Conservation (phyloP, 179 eudicot genomes). For the Nepenthes alata region DNA sequence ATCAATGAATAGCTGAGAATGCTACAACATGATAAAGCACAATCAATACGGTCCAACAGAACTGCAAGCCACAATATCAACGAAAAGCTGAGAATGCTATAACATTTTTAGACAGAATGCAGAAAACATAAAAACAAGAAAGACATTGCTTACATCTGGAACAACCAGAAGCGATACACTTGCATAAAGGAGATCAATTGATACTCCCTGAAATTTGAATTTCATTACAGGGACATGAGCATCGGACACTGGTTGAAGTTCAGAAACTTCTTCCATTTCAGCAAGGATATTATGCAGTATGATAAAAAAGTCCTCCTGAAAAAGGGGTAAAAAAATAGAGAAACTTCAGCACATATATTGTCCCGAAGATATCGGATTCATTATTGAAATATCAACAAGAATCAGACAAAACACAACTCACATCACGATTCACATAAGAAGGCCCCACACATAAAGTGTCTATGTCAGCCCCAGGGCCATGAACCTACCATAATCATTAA, state of each 20-base stretch:
- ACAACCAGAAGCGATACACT: conserved; percentile 47
- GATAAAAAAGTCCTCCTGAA: conserved; percentile 56
- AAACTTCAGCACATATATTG: neutral
- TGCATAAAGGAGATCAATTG: conserved; percentile 76
- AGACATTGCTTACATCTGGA: conserved; percentile 42
- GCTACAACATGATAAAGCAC: no score
- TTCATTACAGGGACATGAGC: conserved; percentile 78
- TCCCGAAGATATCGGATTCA: neutral
- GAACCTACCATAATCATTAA: conserved; percentile 33
- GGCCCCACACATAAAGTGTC: conserved; percentile 71
- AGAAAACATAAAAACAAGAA: neutral
- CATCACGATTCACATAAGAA: conserved; percentile 61
- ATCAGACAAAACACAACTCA: conserved; percentile 7
- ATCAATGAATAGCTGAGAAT: no score
- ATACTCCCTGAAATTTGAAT: conserved; percentile 57
- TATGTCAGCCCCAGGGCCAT: conserved; percentile 79
- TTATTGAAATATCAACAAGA: neutral
- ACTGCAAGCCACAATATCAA: neutral
- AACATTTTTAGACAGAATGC: neutral
- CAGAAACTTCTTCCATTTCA: conserved; percentile 56
- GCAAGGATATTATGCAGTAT: conserved; percentile 42
- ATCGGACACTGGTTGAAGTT: conserved; percentile 63
- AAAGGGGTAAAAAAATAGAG: conserved; percentile 3
- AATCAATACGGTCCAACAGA: no score
- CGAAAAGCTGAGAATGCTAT: neutral